Evolutionary conservation across 352 stramenopile species (phyloP), one percentile per base, ranked within the genome.

Genomic region (Pythium scleroteichum): DNA sequence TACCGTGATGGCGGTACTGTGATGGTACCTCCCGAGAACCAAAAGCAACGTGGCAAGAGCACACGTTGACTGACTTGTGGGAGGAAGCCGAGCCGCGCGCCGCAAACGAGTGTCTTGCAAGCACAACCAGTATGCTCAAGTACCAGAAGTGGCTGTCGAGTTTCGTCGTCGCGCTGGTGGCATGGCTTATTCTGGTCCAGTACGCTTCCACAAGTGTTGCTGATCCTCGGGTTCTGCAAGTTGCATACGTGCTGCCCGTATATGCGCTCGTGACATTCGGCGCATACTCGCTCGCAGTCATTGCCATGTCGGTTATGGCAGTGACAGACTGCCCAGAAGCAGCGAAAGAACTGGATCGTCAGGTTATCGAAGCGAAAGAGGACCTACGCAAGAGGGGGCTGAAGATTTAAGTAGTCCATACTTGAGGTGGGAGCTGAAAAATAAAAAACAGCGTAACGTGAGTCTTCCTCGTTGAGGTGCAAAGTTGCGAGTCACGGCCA

Each of bases 61-160:
- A 19, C 5, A 23, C 38, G 26, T 50, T 24, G 41, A 19, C 22
- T 20, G n/a, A 23, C 24, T 32, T 41, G 39, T 14, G 32, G 35
- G 17, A 26, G 32, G 50, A 48, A 19, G 48, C 48, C 5, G 29
- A 10, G 10, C 5, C 5, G 20, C 22, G 23, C 17, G 7, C 16
- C 32, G 19, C 49, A 19, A n/a, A 29, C 20, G 40, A 58, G 13
- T 10, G 39, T 26, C 26, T 27, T 17, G 0, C 14, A 5, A 35
- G 29, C 29, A 10, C 29, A 35, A 27, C 49, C 46, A 44, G 19
- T 10, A 91, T 89, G 78, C 79, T 91, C 49, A 91, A 89, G 74
- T 91, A 89, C 72, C 82, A 89, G 66, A 88, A 82, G 71, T 89
- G 82, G 79, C 65, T 91, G 32, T 54, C 35, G 33, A 71, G 68